Conservation (phyloP, 495 filamentous ascomycete species). For the Aspergillus indologenus region DNA sequence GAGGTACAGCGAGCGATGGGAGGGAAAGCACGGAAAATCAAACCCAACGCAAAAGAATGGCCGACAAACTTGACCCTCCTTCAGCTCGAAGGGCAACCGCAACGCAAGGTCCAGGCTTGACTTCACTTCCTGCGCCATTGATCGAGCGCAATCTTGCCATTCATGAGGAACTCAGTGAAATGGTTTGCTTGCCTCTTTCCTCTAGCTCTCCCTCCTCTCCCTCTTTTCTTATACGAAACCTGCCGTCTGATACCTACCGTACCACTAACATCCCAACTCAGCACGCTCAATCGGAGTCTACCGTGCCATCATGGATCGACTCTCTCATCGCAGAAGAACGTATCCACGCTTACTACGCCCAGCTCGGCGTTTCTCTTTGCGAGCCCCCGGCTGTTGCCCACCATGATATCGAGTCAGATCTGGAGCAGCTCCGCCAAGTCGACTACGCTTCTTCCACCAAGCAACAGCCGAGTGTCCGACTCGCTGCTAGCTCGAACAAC, state of each 20-base stretch:
- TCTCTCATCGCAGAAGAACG: slow-evolving; percentile 22
- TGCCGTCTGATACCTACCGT: slow-evolving; percentile 2
- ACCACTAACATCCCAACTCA: background rate
- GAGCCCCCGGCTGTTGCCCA: background rate
- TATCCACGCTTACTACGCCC: slow-evolving; percentile 13
- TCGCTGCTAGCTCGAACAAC: background rate
- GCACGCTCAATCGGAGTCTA: background rate
- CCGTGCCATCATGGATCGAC: slow-evolving; percentile 18
- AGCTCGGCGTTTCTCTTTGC: background rate
- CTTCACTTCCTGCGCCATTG: background rate
- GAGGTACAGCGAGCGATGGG: background rate
- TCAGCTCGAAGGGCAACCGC: background rate
- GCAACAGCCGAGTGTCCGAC: background rate
- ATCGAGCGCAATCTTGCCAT: background rate
- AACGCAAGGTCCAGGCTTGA: background rate
- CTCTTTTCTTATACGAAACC: too few relatives aligned
- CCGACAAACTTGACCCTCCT: background rate
- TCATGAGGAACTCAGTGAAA: background rate
- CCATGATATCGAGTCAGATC: slow-evolving; percentile 8
- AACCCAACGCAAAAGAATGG: background rate
- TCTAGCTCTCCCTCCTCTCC: background rate
- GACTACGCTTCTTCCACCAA: background rate
- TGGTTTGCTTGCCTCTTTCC: background rate
- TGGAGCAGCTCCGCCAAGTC: slow-evolving; percentile 8
- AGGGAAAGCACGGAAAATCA: background rate